Conservation (phyloP, 768 basidiomycete genomes). For the Tylopilus sp. region DNA sequence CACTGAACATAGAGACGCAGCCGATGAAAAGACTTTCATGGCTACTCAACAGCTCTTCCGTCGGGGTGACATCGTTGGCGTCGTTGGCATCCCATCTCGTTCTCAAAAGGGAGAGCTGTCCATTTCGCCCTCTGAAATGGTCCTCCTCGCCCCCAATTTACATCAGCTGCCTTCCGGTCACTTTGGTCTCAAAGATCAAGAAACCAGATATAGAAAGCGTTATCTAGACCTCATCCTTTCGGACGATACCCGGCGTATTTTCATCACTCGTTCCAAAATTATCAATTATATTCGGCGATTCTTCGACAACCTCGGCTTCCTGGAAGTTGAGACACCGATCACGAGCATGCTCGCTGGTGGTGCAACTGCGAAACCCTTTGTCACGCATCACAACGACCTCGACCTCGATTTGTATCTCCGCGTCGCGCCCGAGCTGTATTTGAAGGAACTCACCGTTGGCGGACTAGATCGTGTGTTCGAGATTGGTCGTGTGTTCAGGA, state of each 20-base stretch:
- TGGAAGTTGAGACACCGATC: conserved; percentile 99
- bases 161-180: conserved; percentile 92
- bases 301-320: conserved; percentile 88
- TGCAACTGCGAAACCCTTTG: conserved; percentile 97
- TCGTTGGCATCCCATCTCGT: conserved; percentile 82
- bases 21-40: conserved; percentile 61
- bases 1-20: conserved; percentile 47
- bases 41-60: conserved; percentile 82
- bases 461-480: conserved; percentile 98
- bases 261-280: conserved; percentile 84
- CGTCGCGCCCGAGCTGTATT: conserved; percentile 95
- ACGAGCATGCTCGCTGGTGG: conserved; percentile 96
- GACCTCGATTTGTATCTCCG: conserved; percentile 95
- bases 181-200: conserved; percentile 95
- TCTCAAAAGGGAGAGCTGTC: conserved; percentile 96
- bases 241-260: conserved; percentile 83
- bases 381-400: conserved; percentile 99
- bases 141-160: conserved; percentile 91
- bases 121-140: conserved; percentile 75
- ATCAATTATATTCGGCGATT: conserved; percentile 92
- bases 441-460: conserved; percentile 96
- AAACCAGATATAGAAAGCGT: conserved; percentile 96
- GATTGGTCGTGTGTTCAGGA: conserved; percentile 96
- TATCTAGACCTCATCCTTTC: conserved; percentile 98
- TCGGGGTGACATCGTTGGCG: conserved; percentile 95